Conservation (phyloP, 2,329 filamentous ascomycete species). For the Ceratocystis harringtonii region DNA sequence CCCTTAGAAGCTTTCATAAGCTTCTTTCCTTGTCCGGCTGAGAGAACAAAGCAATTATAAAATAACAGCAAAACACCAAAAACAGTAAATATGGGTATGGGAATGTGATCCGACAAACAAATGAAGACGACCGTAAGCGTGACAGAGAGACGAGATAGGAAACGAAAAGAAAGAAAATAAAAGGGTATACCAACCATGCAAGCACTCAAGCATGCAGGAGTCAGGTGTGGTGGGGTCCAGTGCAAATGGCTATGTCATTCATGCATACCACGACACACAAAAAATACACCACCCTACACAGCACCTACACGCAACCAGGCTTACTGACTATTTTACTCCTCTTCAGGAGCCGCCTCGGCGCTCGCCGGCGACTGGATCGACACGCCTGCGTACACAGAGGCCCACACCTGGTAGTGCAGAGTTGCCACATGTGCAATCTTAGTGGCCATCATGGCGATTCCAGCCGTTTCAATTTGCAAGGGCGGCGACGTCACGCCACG, state of each 20-base stretch:
- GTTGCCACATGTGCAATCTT: slow-evolving; percentile 70
- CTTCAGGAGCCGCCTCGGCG: background rate
- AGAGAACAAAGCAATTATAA: slow-evolving; percentile 7
- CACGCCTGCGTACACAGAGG: slow-evolving; percentile 27
- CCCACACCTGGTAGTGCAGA: slow-evolving; percentile 85
- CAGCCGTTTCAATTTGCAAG: slow-evolving; percentile 34
- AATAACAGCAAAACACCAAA: background rate
- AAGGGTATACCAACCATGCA: background rate
- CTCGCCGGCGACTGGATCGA: background rate
- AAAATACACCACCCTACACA: background rate
- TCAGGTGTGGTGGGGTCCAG: background rate
- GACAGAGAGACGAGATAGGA: background rate
- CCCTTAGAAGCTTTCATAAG: background rate
- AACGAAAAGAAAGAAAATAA: background rate
- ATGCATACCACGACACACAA: background rate
- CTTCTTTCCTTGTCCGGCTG: background rate
- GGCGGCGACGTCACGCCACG: slow-evolving; percentile 24
- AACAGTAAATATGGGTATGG: slow-evolving; percentile 8
- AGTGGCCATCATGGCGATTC: slow-evolving; percentile 53
- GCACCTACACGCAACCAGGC: background rate
- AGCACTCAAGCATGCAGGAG: background rate
- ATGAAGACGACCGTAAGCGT: slow-evolving; percentile 8
- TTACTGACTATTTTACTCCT: background rate
- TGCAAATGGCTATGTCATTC: background rate
- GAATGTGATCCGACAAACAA: background rate